Evolutionary conservation across 805 yeast species (phyloP).

Genomic region (Blastobotrys peoriensis): DNA sequence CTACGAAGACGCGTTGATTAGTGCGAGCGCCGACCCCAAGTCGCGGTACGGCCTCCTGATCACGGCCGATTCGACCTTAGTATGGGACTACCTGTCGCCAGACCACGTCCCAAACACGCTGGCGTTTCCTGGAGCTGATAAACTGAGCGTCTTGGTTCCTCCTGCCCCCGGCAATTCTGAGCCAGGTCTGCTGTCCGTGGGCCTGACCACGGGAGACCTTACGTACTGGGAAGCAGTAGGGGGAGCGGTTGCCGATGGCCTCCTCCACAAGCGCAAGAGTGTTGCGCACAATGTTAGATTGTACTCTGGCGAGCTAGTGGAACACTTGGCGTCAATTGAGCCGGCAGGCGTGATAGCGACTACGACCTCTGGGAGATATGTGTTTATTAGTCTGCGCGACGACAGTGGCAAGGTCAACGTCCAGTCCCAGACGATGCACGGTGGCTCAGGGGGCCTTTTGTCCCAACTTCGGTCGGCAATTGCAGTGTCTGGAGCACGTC

Average conservation of each 20-base stretch:
- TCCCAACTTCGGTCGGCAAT: slow-evolving; percentile 24
- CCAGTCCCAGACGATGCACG: slow-evolving; percentile 22
- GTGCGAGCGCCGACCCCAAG: slow-evolving; percentile 43
- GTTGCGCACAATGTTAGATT: slow-evolving; percentile 38
- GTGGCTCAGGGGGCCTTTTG: slow-evolving; percentile 25
- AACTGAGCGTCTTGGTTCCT: slow-evolving; percentile 49
- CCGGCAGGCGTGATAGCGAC: slow-evolving; percentile 71
- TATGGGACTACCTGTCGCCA: slow-evolving; percentile 63
- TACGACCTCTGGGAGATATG: slow-evolving; percentile 62
- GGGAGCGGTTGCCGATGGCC: slow-evolving; percentile 59
- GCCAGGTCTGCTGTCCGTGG: slow-evolving; percentile 69
- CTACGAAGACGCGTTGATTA: slow-evolving; percentile 17
- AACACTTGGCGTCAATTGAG: slow-evolving; percentile 52
- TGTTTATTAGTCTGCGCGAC: slow-evolving; percentile 60
- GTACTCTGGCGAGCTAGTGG: slow-evolving; percentile 48
- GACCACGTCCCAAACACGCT: slow-evolving; percentile 54
- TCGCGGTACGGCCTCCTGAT: slow-evolving; percentile 47
- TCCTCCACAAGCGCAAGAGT: slow-evolving; percentile 38
- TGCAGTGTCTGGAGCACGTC: slow-evolving; percentile 21
- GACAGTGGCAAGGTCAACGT: slow-evolving; percentile 53
- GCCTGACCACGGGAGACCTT: slow-evolving; percentile 51
- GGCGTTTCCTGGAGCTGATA: slow-evolving; percentile 38
- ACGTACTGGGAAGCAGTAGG: slow-evolving; percentile 71
- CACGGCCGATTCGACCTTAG: slow-evolving; percentile 46
- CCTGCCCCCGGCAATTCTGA: slow-evolving; percentile 47